A percentile compares a stretch with the other conserved stretches of the same genome.
Evolutionary conservation across 345 rosid genomes (phyloP).

Genomic region (Firmiana major): DNA sequence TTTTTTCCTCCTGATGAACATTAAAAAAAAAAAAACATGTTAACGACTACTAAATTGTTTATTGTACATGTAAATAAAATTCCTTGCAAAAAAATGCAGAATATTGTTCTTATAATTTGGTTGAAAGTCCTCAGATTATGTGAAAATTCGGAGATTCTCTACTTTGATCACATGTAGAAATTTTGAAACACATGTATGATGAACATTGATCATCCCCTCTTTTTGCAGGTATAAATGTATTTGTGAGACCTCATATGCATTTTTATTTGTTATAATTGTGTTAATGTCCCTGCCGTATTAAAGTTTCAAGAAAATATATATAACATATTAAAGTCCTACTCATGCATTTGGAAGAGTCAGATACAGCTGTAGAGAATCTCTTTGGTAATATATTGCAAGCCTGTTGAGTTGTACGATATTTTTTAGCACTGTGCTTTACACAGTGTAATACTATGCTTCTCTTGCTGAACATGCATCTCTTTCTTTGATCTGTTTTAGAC

Average conservation of each 20-base stretch:
- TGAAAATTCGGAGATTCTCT: neutral
- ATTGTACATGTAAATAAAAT: no score
- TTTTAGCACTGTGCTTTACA: constrained; percentile 53
- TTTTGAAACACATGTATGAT: neutral
- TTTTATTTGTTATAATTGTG: no score
- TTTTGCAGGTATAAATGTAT: neutral
- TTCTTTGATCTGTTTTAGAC: neutral
- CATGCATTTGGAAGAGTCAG: constrained; percentile 62
- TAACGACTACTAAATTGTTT: no score
- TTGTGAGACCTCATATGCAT: neutral
- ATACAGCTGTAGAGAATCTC: constrained; percentile 65
- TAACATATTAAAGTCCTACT: no score
- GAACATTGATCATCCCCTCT: neutral
- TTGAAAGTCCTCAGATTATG: neutral
- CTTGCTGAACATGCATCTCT: constrained; percentile 6
- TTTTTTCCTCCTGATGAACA: neutral
- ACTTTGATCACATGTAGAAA: neutral
- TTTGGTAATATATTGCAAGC: constrained; percentile 78
- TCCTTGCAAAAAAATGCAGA: neutral
- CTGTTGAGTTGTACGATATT: constrained; percentile 72
- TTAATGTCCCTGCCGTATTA: no score
- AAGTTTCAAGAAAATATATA: no score
- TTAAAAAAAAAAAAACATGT: no score
- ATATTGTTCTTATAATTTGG: neutral
- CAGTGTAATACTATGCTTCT: constrained; percentile 41